Evolutionary conservation across 768 basidiomycete species (phyloP), one percentile per base, ranked within the genome.

Genomic region (Ephemerocybe angulata): DNA sequence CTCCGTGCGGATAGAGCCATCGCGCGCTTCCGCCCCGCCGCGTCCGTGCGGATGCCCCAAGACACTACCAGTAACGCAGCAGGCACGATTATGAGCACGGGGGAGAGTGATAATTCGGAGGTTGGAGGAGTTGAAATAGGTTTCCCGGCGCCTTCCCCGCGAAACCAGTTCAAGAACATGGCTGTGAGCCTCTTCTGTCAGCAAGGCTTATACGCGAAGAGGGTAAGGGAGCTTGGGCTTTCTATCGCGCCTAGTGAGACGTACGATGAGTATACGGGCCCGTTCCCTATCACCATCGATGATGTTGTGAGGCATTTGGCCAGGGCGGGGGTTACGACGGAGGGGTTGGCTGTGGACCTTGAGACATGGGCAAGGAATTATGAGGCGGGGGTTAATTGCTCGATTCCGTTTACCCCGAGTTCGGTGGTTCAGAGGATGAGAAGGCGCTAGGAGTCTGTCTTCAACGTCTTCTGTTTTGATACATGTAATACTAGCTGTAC

Each of bases 1-100:
- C 72, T 79, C 62, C 72, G 68, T 50, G 78, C 78, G 2, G 78
- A 76, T 61, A 72, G 78, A 30, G 72, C 64, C n/a, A 72, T 79
- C 17, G 78, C 78, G 7, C 76, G 75, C n/a, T 74, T 79, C 27
- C 72, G 77, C 35, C 78, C 78, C 2, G 55, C 67, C 11, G 65
- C 71, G 24, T 63, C 69, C 52, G 59, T 24, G 35, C 46, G 24
- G 2, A 15, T 19, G 21, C 17, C n/a, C 24, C 6, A 22, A 29
- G 43, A 17, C 33, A 4, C 37, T 21, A 35, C 15, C 12, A 15
- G 4, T 21, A 13, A 38, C n/a, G n/a, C 10, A 4, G 17, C 21
- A 28, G 40, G 4, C n/a, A n/a, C n/a, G n/a, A n/a, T n/a, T n/a
- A n/a, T n/a, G n/a, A n/a, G n/a, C n/a, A n/a, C n/a, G n/a, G n/a